Evolutionary conservation across 1,139 yeast genomes (phyloP).

Genomic region (Yamadazyma membranifaciens): DNA sequence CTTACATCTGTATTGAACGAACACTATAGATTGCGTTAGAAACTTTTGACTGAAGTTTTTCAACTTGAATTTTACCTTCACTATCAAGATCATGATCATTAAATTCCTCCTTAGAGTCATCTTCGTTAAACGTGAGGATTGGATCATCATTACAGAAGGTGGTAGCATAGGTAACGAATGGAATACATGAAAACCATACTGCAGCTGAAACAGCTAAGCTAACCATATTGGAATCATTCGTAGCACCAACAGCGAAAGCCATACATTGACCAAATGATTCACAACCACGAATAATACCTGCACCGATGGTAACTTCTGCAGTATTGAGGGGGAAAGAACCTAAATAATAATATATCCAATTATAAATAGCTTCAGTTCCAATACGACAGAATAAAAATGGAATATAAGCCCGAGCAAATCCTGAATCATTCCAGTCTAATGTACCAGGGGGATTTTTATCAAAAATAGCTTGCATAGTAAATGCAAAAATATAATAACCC

Average conservation of each 20-base stretch:
- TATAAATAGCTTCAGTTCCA: slow-evolving; percentile 18
- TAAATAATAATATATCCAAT: slow-evolving; percentile 22
- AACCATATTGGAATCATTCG: slow-evolving; percentile 16
- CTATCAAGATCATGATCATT: not conserved
- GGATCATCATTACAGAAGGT: slow-evolving; percentile 4
- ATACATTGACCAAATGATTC: slow-evolving; percentile 13
- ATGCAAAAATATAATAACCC: slow-evolving; percentile 18
- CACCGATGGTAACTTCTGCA: slow-evolving; percentile 13
- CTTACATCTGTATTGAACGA: no score
- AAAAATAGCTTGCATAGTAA: slow-evolving; percentile 17
- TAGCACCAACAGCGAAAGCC: slow-evolving; percentile 20
- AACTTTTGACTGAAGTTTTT: not conserved
- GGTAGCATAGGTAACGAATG: slow-evolving; percentile 12
- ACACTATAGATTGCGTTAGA: not conserved
- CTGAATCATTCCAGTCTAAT: slow-evolving; percentile 19
- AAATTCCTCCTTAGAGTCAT: not conserved
- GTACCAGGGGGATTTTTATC: slow-evolving; percentile 12
- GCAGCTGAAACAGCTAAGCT: slow-evolving; percentile 20
- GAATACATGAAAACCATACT: slow-evolving; percentile 16
- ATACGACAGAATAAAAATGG: slow-evolving; percentile 21
- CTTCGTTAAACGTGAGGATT: not conserved
- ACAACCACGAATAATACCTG: slow-evolving; percentile 9
- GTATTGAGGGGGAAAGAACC: slow-evolving; percentile 17
- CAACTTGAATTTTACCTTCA: not conserved
- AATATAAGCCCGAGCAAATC: slow-evolving; percentile 16